These are phyloP conservation scores for Talaromyces funiculosus DNA, from an alignment of 2,329 filamentous ascomycete genomes.

Conservation along the genomic window DNA sequence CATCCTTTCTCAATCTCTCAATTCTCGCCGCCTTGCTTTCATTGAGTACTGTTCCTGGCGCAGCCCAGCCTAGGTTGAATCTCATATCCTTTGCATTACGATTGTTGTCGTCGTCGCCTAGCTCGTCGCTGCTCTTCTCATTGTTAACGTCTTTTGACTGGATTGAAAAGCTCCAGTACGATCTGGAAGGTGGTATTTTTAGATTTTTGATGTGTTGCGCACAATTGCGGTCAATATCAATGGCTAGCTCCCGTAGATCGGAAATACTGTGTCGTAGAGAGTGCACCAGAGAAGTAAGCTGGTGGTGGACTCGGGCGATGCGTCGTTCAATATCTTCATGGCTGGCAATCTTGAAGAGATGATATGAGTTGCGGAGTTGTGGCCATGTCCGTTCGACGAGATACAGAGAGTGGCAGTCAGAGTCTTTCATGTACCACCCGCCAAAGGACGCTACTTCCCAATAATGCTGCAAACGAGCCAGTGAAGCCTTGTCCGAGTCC, in stretches of 20 bases:
- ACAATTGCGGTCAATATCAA: slow-evolving; percentile 3
- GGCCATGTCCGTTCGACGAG: slow-evolving; percentile 2
- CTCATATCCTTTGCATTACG: background rate
- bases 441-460: slow-evolving; percentile 5
- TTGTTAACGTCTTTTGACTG: slow-evolving; percentile 15
- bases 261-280: background rate
- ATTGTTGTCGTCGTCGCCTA: background rate
- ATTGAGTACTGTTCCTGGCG: slow-evolving; percentile 15
- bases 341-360: background rate
- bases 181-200: slow-evolving; percentile 27
- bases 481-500: slow-evolving; percentile 7
- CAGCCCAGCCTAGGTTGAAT: slow-evolving; percentile 6
- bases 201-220: slow-evolving; percentile 20
- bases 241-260: slow-evolving; percentile 6
- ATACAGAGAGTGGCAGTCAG: slow-evolving; percentile 1
- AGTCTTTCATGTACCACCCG: background rate
- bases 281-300: background rate
- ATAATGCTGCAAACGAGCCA: background rate
- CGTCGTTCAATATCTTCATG: background rate
- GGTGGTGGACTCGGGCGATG: background rate
- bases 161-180: slow-evolving; percentile 37
- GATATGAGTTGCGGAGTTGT: background rate
- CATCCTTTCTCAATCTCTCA: slow-evolving; percentile 27
- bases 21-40: slow-evolving; percentile 34
- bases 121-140: background rate